These are phyloP conservation scores for Esteya vermicola DNA, from an alignment of 2,329 filamentous ascomycete species.

Conservation along the genomic window DNA sequence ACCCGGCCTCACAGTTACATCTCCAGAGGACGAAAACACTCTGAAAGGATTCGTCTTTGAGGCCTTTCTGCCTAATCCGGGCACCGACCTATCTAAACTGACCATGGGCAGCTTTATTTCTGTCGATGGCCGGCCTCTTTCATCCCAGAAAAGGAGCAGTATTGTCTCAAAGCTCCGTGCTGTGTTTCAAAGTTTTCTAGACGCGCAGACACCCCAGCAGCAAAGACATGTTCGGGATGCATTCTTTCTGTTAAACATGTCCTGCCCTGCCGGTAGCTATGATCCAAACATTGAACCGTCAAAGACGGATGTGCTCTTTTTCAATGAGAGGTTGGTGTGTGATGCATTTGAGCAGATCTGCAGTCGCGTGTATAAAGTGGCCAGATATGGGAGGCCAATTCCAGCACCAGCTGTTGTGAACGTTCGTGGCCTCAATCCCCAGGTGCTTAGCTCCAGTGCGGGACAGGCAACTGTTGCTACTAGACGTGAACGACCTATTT, in stretches of 20 bases:
- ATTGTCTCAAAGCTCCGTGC: conserved; percentile 43
- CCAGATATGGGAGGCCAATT: no score
- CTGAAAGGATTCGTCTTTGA: conserved; percentile 28
- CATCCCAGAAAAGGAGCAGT: conserved; percentile 36
- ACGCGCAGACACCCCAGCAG: not conserved
- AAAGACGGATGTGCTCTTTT: conserved; percentile 60
- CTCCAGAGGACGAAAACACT: not conserved
- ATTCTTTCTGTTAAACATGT: conserved; percentile 51
- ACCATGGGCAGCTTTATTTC: conserved; percentile 47
- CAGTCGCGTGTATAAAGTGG: conserved; percentile 23
- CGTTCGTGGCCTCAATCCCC: no score
- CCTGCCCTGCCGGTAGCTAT: conserved; percentile 47
- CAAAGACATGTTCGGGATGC: conserved; percentile 25
- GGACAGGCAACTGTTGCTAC: not conserved
- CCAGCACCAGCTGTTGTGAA: no score
- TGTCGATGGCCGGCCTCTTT: conserved; percentile 53
- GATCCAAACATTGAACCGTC: conserved; percentile 58
- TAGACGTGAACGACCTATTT: no score
- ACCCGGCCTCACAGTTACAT: conserved; percentile 5
- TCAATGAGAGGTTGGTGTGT: conserved; percentile 32
- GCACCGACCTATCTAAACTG: conserved; percentile 27
- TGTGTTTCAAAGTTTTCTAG: conserved; percentile 30
- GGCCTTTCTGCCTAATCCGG: conserved; percentile 41
- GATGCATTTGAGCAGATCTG: conserved; percentile 32
- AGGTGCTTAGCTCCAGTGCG: no score